Percentiles rank a stretch among this genome's conserved stretches.
Conservation (phyloP, 73 alveolate genomes). For the Stentor coeruleus region DNA sequence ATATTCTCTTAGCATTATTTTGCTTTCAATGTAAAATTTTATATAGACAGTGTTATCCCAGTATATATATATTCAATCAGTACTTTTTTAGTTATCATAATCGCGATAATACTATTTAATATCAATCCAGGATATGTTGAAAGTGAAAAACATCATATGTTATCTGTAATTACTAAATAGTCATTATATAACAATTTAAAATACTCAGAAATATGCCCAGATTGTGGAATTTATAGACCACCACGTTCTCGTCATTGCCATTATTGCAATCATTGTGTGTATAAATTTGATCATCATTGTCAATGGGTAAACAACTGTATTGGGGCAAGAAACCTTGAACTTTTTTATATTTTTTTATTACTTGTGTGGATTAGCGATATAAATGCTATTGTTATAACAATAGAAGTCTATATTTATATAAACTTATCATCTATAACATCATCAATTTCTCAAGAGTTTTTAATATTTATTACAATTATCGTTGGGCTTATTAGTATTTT, state of each 20-base stretch:
- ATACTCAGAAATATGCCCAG: conserved; percentile 33
- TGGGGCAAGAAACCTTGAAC: conserved; percentile 26
- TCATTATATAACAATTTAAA: neutral
- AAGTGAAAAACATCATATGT: neutral
- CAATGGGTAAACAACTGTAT: conserved; percentile 40
- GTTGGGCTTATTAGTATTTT: neutral
- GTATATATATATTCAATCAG: neutral
- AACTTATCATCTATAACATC: neutral
- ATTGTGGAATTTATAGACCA: conserved; percentile 25
- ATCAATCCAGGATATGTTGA: conserved; percentile 15
- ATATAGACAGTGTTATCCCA: neutral
- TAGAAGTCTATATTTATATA: neutral
- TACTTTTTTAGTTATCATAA: neutral
- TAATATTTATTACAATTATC: neutral
- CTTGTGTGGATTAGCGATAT: neutral
- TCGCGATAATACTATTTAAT: neutral
- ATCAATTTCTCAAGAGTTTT: neutral
- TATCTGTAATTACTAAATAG: neutral
- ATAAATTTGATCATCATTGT: conserved; percentile 39
- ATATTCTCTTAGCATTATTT: neutral
- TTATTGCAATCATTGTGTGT: conserved; percentile 31
- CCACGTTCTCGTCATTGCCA: conserved; percentile 37
- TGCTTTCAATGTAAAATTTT: conserved; percentile 6
- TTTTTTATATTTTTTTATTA: neutral
- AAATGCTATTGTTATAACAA: neutral